Evolutionary conservation across 2,329 filamentous ascomycete species (phyloP).

Genomic region (Aspergillus fructus): DNA sequence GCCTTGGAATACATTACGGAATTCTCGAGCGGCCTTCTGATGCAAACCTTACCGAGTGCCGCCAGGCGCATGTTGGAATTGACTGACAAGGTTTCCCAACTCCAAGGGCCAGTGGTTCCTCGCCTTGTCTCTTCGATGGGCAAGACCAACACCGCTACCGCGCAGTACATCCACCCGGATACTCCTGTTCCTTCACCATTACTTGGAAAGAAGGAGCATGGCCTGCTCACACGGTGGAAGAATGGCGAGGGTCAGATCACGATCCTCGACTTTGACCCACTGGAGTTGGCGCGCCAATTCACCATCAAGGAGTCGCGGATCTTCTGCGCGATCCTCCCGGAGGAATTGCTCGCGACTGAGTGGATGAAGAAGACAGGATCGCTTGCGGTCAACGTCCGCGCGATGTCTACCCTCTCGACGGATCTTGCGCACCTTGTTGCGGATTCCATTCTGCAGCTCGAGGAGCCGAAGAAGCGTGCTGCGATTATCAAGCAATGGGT

Average conservation of each 20-base stretch:
- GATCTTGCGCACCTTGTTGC: conserved; percentile 90
- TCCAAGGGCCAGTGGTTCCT: conserved; percentile 74
- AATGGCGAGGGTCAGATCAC: conserved; percentile 67
- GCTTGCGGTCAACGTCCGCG: conserved; percentile 83
- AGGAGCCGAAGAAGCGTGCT: conserved; percentile 92
- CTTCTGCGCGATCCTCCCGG: conserved; percentile 87
- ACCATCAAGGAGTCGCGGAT: conserved; percentile 89
- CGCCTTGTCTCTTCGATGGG: conserved; percentile 81
- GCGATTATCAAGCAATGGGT: conserved; percentile 96
- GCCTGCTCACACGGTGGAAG: conserved; percentile 71
- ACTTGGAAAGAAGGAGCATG: conserved; percentile 74
- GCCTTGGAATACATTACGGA: conserved; percentile 73
- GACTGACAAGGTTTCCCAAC: conserved; percentile 72
- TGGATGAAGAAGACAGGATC: conserved; percentile 88
- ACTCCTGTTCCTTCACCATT: conserved; percentile 67
- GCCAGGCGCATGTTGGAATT: conserved; percentile 79
- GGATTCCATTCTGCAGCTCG: conserved; percentile 82
- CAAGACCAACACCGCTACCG: conserved; percentile 76
- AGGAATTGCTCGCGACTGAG: conserved; percentile 86
- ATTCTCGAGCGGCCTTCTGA: conserved; percentile 76
- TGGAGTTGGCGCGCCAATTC: conserved; percentile 88
- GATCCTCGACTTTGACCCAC: conserved; percentile 85
- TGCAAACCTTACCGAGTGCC: conserved; percentile 68
- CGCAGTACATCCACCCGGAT: conserved; percentile 69
- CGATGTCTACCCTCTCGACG: conserved; percentile 89